phyloP scores from a whole-genome alignment of 2,329 filamentous ascomycete genomes.

The Exophiala mesophila region DNA sequence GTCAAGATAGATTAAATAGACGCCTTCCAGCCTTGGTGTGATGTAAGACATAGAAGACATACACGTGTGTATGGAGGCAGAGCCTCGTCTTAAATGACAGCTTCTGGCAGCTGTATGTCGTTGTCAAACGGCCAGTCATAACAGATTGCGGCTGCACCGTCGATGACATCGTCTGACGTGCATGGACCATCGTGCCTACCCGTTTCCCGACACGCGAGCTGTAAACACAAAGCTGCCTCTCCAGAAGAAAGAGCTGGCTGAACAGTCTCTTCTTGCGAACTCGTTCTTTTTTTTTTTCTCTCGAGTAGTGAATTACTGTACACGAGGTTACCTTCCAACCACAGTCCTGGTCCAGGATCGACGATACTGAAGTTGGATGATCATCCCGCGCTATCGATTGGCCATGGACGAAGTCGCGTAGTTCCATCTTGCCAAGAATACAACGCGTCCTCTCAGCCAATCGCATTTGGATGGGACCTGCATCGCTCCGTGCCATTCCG shows the following conservation, averaged over 20 bases:
- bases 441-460: neutral
- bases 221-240: too few species aligned
- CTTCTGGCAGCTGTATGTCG: neutral
- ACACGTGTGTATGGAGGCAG: neutral
- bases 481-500: neutral
- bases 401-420: neutral
- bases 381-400: neutral
- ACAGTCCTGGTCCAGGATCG: too few species aligned
- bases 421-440: neutral
- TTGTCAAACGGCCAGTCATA: neutral
- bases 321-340: too few species aligned
- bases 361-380: too few species aligned
- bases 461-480: neutral
- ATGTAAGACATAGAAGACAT: too few species aligned
- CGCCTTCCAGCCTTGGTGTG: too few species aligned
- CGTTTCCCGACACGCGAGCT: neutral
- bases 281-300: too few species aligned
- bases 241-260: too few species aligned
- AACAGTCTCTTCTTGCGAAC: too few species aligned
- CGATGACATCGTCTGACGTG: conserved; percentile 1
- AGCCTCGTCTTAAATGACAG: neutral
- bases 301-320: too few species aligned
- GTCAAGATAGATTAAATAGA: neutral
- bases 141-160: conserved; percentile 5
- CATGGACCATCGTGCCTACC: neutral